These are phyloP conservation scores for Arthrobotrys sphaeroides DNA, from an alignment of 2,329 filamentous ascomycete genomes.

Conservation along the genomic window DNA sequence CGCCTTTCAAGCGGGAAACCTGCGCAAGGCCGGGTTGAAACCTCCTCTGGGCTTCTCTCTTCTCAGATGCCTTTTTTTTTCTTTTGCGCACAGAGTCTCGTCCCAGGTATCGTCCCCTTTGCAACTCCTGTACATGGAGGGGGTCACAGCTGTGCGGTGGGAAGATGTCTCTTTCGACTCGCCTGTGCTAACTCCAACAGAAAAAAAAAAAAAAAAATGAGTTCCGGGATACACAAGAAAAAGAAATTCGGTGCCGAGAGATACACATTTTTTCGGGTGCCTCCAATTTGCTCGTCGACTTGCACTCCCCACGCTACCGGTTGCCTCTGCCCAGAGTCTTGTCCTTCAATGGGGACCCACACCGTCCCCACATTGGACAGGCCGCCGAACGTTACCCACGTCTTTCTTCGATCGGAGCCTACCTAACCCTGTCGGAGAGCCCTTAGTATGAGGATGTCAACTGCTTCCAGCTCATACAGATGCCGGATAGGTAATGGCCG, in stretches of 20 bases:
- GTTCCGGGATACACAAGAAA: neutral
- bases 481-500: conserved; percentile 54
- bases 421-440: conserved; percentile 42
- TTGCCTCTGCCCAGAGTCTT: conserved; percentile 46
- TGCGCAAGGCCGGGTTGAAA: conserved; percentile 25
- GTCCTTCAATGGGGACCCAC: conserved; percentile 26
- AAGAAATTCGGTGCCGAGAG: conserved; percentile 35
- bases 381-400: conserved; percentile 47
- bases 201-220: conserved; percentile 4
- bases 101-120: conserved; percentile 18
- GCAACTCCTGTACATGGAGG: conserved; percentile 42
- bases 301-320: conserved; percentile 16
- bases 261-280: conserved; percentile 17
- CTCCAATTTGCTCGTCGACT: neutral
- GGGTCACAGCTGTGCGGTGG: conserved; percentile 6
- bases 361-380: conserved; percentile 5
- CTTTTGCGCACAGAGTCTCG: conserved; percentile 14
- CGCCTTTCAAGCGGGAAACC: conserved; percentile 36
- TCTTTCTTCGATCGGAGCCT: conserved; percentile 45
- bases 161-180: conserved; percentile 16
- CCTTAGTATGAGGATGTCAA: neutral
- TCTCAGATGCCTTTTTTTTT: conserved; percentile 11
- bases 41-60: conserved; percentile 20
- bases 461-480: conserved; percentile 41
- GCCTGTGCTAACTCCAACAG: conserved; percentile 3